Evolutionary conservation across 2,329 filamentous ascomycete genomes (phyloP).

Genomic region (Blastomyces parvus): DNA sequence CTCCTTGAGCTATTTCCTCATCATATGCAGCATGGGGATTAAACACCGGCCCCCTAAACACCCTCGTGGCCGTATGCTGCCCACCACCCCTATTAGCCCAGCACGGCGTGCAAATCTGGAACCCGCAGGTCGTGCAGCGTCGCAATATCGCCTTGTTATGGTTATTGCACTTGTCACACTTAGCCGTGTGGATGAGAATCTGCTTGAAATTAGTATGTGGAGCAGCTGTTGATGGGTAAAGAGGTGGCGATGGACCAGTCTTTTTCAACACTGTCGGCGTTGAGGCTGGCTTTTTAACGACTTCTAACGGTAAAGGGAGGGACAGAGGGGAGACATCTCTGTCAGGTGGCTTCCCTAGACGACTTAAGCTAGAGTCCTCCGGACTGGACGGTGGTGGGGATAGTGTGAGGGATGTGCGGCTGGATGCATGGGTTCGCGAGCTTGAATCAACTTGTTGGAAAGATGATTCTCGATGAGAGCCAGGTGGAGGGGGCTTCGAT

Average conservation of each 20-base stretch:
- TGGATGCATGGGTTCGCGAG: neutral
- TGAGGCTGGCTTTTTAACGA: neutral
- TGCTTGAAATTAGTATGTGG: conserved; percentile 21
- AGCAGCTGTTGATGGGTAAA: neutral
- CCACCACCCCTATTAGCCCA: conserved; percentile 17
- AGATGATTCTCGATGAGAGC: too few relatives aligned
- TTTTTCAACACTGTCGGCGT: neutral
- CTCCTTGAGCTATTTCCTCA: neutral
- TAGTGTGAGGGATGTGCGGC: neutral
- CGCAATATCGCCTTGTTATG: conserved; percentile 27
- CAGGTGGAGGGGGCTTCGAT: neutral
- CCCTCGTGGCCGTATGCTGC: conserved; percentile 15
- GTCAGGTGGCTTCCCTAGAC: neutral
- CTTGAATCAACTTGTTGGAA: neutral
- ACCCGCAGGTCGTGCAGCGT: conserved; percentile 27
- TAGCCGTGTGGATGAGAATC: conserved; percentile 27
- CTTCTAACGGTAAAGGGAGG: neutral
- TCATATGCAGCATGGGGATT: conserved; percentile 6
- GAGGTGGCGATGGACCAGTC: neutral
- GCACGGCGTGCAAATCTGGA: conserved; percentile 30
- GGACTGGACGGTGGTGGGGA: neutral
- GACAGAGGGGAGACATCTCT: neutral
- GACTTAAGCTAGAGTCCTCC: neutral
- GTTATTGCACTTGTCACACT: conserved; percentile 30
- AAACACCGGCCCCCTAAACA: conserved; percentile 15